phyloP scores from a whole-genome alignment of 495 filamentous ascomycete genomes.

The Penicillium odoratum region DNA sequence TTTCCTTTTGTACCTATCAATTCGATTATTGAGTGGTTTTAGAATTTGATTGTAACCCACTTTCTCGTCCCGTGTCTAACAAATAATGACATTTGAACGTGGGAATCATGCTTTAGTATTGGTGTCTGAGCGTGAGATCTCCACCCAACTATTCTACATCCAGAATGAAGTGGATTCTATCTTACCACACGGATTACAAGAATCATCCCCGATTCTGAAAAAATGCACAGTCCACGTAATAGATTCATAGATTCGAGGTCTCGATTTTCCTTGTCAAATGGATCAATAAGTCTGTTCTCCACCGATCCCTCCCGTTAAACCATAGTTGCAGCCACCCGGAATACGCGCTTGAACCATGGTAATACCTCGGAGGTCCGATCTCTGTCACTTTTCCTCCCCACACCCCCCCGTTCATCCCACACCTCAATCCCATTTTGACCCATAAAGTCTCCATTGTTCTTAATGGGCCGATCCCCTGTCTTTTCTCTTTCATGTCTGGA shows the following conservation, averaged over 20 bases:
- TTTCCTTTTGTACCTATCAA: background rate
- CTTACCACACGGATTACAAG: background rate
- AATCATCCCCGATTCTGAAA: background rate
- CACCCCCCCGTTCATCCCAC: background rate
- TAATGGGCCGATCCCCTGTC: background rate
- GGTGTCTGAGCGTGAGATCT: background rate
- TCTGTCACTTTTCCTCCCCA: background rate
- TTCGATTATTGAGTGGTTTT: background rate
- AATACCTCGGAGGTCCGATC: background rate
- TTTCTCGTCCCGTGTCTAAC: background rate
- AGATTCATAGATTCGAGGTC: background rate
- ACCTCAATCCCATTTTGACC: background rate
- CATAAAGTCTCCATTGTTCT: background rate
- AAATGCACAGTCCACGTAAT: background rate
- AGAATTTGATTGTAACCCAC: background rate
- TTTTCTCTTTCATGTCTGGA: background rate
- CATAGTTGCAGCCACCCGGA: background rate
- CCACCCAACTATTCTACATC: background rate
- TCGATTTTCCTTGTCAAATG: background rate
- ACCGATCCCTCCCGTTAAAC: background rate
- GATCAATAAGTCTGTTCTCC: slow-evolving; percentile 4
- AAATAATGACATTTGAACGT: background rate
- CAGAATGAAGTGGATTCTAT: background rate
- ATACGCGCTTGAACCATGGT: slow-evolving; percentile 3
- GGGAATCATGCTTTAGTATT: background rate